Evolutionary conservation across 179 eudicot species (phyloP).

Genomic region (Sideroxylon spinosum): DNA sequence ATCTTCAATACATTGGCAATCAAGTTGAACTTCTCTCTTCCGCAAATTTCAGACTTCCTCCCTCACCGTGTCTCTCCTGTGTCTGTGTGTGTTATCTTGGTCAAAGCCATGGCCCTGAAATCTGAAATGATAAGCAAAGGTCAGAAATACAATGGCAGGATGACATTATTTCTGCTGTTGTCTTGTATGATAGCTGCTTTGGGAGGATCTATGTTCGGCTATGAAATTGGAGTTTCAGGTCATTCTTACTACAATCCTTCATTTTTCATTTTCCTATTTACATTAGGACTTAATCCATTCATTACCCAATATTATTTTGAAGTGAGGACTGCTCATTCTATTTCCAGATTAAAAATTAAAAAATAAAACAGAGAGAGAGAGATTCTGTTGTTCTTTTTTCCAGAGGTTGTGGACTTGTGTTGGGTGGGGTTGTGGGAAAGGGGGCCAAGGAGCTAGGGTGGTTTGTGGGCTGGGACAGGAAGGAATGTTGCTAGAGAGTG

Average conservation of each 20-base stretch:
- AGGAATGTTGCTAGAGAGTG: too few relatives aligned
- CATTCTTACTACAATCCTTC: constrained; percentile 1
- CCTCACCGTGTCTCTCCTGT: not conserved
- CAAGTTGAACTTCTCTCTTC: not conserved
- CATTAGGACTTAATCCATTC: not conserved
- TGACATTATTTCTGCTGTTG: constrained; percentile 19
- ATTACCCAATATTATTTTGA: not conserved
- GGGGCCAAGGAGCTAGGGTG: too few relatives aligned
- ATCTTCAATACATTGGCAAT: not conserved
- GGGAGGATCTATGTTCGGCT: constrained; percentile 26
- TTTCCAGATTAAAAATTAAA: too few relatives aligned
- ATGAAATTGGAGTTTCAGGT: constrained; percentile 26
- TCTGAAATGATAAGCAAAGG: not conserved
- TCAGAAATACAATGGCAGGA: constrained; percentile 16
- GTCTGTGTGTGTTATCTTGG: not conserved
- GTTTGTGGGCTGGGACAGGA: too few relatives aligned
- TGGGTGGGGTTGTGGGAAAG: too few relatives aligned
- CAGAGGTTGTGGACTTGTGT: too few relatives aligned
- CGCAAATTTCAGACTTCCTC: not conserved
- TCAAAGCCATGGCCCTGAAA: constrained; percentile 19
- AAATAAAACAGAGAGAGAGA: too few relatives aligned
- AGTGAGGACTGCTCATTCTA: too few relatives aligned
- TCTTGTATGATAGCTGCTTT: constrained; percentile 25
- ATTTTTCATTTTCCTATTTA: not conserved
- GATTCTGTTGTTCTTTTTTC: too few relatives aligned